Conservation (phyloP, 1,284 basidiomycete species). For the Laetiporus sulphureus region DNA sequence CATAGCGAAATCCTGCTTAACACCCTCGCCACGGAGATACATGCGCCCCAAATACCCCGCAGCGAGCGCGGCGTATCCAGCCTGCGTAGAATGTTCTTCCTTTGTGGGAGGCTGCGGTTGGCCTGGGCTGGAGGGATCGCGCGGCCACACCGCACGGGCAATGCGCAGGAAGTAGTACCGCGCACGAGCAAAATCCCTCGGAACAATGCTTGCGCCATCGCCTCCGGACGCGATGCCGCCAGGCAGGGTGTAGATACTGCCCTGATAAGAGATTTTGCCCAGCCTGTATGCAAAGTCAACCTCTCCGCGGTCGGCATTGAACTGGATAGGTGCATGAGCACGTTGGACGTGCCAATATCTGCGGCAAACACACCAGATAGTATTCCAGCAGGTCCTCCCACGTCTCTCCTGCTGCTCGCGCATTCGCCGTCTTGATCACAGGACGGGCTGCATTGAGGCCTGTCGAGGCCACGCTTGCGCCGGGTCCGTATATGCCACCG, state of each 20-base stretch:
- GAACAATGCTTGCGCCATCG: constrained; percentile 79
- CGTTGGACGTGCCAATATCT: constrained; percentile 4
- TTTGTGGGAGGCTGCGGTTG: constrained; percentile 32
- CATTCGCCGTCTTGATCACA: constrained; percentile 78
- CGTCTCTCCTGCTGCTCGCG: constrained; percentile 81
- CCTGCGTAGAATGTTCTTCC: constrained; percentile 51
- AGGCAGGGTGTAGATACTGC: constrained; percentile 69
- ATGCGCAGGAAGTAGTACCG: constrained; percentile 78
- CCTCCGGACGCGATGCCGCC: constrained; percentile 82
- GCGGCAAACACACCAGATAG: constrained; percentile 57
- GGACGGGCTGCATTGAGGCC: constrained; percentile 65
- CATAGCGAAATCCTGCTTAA: constrained; percentile 65
- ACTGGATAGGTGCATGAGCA: constrained; percentile 52
- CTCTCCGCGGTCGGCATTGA: constrained; percentile 88
- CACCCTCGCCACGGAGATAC: constrained; percentile 92
- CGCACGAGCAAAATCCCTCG: constrained; percentile 70
- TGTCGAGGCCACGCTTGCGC: constrained; percentile 87
- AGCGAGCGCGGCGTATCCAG: constrained; percentile 68
- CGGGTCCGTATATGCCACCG: constrained; percentile 90
- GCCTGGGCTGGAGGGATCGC: constrained; percentile 54
- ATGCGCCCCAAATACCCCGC: constrained; percentile 89
- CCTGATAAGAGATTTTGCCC: constrained; percentile 92
- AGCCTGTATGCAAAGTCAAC: constrained; percentile 81
- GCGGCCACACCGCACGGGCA: constrained; percentile 78
- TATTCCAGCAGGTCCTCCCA: constrained; percentile 92